phyloP scores from a whole-genome alignment of 1,139 yeast species.

The Keqinozyma sinolaborantium region DNA sequence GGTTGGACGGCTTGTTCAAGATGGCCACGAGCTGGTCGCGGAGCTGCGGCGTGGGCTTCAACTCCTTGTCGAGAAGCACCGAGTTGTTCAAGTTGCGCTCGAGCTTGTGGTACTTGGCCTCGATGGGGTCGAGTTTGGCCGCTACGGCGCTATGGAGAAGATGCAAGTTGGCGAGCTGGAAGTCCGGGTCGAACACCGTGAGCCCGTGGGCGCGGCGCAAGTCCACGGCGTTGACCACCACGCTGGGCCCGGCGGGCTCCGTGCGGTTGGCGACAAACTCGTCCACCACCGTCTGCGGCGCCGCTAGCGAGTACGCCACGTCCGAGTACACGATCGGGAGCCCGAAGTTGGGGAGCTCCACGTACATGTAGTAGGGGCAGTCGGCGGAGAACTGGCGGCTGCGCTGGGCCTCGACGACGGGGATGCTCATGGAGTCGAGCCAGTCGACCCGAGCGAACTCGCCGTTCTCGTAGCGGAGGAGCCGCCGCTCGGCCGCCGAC shows the following conservation, averaged over 20 bases:
- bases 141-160: slow-evolving; percentile 3
- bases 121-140: slow-evolving; percentile 66
- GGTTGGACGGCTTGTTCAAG: slow-evolving; percentile 77
- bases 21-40: slow-evolving; percentile 71
- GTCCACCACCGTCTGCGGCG: slow-evolving; percentile 7
- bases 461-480: slow-evolving; percentile 68
- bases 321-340: slow-evolving; percentile 81
- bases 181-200: slow-evolving; percentile 40
- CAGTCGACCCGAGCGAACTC: slow-evolving; percentile 62
- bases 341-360: slow-evolving; percentile 77
- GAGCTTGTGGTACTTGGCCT: slow-evolving; percentile 76
- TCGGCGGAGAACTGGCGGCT: slow-evolving; percentile 32
- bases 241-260: slow-evolving; percentile 18
- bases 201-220: slow-evolving; percentile 14
- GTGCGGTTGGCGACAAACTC: slow-evolving; percentile 5
- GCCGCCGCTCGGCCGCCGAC: slow-evolving; percentile 45
- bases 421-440: slow-evolving; percentile 69
- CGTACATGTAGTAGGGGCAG: slow-evolving; percentile 41
- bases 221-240: slow-evolving; percentile 33
- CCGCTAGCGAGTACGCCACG: slow-evolving; percentile 21
- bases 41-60: slow-evolving; percentile 83
- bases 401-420: slow-evolving; percentile 27
- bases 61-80: slow-evolving; percentile 73
- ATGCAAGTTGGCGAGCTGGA: slow-evolving; percentile 15
- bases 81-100: slow-evolving; percentile 77